phyloP scores from a whole-genome alignment of 2,329 filamentous ascomycete genomes.

The Phoma sp. region DNA sequence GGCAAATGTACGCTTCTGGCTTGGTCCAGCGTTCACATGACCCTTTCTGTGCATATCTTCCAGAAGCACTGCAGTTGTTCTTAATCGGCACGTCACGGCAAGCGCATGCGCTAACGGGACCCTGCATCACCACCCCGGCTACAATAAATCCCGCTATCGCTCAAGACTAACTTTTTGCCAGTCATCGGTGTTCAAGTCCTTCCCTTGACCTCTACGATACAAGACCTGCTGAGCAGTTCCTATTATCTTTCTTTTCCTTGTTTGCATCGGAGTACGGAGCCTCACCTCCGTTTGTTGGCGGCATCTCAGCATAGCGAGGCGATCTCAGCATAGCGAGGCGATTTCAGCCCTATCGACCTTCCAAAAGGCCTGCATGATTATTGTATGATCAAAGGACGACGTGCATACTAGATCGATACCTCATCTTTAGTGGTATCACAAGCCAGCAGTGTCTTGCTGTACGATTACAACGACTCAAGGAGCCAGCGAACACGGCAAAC shows the following conservation, averaged over 20 bases:
- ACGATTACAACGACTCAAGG: background rate
- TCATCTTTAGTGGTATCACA: too few species aligned
- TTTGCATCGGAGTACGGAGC: background rate
- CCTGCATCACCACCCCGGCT: constrained; percentile 12
- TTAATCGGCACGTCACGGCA: background rate
- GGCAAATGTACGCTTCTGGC: constrained; percentile 8
- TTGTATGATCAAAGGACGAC: background rate
- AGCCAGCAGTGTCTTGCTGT: background rate
- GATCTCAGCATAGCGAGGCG: background rate
- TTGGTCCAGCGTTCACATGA: constrained; percentile 6
- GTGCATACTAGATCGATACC: too few species aligned
- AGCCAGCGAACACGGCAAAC: background rate
- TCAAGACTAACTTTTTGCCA: constrained; percentile 15
- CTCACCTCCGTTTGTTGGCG: background rate
- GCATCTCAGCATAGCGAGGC: background rate
- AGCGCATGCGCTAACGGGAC: constrained; percentile 9
- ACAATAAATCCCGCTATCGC: constrained; percentile 16
- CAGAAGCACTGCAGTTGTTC: constrained; percentile 2
- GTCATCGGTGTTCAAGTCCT: constrained; percentile 6
- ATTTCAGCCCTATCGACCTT: background rate
- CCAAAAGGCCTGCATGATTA: background rate
- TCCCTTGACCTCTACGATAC: background rate
- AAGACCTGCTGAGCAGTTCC: background rate
- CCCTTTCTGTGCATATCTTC: constrained; percentile 7
- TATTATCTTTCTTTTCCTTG: background rate